Conservation (phyloP, 2,329 filamentous ascomycete genomes). For the Elsinoe arachidis region DNA sequence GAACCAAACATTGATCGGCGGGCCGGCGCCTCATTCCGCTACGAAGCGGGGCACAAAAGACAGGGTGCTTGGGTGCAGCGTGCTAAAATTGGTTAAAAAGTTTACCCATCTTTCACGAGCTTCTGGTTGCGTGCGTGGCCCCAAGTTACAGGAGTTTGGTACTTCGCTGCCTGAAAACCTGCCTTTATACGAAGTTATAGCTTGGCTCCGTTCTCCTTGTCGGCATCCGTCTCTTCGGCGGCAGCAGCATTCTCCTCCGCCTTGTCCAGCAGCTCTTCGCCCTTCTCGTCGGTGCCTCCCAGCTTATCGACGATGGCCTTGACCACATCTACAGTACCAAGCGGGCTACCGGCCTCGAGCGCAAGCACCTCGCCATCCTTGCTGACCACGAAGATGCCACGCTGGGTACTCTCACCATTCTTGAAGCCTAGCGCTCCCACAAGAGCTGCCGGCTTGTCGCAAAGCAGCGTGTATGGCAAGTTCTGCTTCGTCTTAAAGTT, state of each 20-base stretch:
- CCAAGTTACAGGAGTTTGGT: neutral
- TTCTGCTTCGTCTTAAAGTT: constrained; percentile 88
- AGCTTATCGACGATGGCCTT: constrained; percentile 56
- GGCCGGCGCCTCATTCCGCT: neutral
- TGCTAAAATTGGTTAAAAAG: constrained; percentile 6
- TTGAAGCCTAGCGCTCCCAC: constrained; percentile 84
- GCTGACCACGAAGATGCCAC: constrained; percentile 75
- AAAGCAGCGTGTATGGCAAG: constrained; percentile 79
- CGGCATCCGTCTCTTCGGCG: constrained; percentile 16
- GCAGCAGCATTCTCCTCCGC: constrained; percentile 26
- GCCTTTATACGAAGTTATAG: neutral
- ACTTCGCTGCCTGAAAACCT: neutral
- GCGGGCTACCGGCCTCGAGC: constrained; percentile 65
- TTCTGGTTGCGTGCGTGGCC: constrained; percentile 4
- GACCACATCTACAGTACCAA: constrained; percentile 67
- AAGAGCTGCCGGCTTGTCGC: constrained; percentile 64
- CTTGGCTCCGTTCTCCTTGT: constrained; percentile 11
- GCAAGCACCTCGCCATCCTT: constrained; percentile 65
- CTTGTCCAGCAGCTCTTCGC: constrained; percentile 25
- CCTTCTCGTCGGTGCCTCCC: constrained; percentile 22
- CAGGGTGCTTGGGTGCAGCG: neutral
- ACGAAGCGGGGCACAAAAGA: neutral
- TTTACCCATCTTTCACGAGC: neutral
- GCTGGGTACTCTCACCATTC: constrained; percentile 74
- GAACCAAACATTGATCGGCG: neutral